Evolutionary conservation across 2,329 filamentous ascomycete genomes (phyloP).

Genomic region (Fusarium compactum): DNA sequence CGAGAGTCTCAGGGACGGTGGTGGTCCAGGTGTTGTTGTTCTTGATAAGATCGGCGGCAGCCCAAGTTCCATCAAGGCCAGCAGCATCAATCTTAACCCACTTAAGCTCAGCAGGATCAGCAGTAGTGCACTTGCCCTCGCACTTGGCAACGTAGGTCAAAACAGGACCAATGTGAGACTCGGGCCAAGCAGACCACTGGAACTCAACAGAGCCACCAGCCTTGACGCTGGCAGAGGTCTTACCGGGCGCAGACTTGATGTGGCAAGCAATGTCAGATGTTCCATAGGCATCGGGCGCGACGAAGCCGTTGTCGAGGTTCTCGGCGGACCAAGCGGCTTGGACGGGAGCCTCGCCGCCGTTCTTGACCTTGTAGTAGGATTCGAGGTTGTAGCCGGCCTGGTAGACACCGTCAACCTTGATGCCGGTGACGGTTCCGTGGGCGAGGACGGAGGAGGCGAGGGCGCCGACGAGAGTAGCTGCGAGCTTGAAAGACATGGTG

Average conservation of each 20-base stretch:
- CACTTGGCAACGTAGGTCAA: constrained; percentile 74
- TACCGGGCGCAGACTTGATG: constrained; percentile 53
- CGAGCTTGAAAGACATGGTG: constrained; percentile 43
- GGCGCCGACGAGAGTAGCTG: constrained; percentile 37
- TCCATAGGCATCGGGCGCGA: constrained; percentile 56
- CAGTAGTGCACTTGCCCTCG: constrained; percentile 63
- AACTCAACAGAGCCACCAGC: constrained; percentile 58
- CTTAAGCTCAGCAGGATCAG: constrained; percentile 64
- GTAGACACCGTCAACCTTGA: constrained; percentile 42
- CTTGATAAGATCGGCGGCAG: constrained; percentile 57
- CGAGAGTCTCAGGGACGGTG: constrained; percentile 53
- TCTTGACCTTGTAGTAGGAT: constrained; percentile 41
- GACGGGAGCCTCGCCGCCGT: constrained; percentile 35
- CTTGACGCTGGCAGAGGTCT: constrained; percentile 51
- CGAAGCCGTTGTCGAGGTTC: constrained; percentile 65
- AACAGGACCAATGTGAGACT: constrained; percentile 65
- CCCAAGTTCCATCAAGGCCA: constrained; percentile 57
- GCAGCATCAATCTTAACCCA: constrained; percentile 76
- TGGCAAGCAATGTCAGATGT: constrained; percentile 62
- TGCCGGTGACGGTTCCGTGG: constrained; percentile 43
- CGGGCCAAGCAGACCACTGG: constrained; percentile 59
- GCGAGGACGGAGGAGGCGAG: constrained; percentile 41
- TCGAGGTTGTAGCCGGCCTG: constrained; percentile 36
- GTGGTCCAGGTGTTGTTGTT: constrained; percentile 54
- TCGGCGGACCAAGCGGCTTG: constrained; percentile 57